Evolutionary conservation across 192 early-diverging fungal species (phyloP), one percentile per base, ranked within the genome.

Genomic region (Umbelopsis isabellina): DNA sequence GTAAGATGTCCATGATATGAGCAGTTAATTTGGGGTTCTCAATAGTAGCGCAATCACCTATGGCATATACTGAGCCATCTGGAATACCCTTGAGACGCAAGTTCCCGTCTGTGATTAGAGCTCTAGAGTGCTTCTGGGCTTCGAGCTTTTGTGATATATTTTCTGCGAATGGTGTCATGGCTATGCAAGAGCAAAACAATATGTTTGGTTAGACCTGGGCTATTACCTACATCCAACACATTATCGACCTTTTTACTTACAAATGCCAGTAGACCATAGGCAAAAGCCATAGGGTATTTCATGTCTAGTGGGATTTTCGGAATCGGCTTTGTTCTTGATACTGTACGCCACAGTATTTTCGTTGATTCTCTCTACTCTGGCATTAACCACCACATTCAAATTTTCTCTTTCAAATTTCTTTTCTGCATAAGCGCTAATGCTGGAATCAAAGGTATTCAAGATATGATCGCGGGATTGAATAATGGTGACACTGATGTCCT

Each of bases 41-140:
- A 44, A 93, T 86, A 10, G 88, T 92, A 9, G 90, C 82, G 73
- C 90, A 91, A 73, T 93, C 91, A 13, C 91, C 91, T 46, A 93
- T 75, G 4, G 91, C 89, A 75, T 88, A 92, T 11, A 90, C 83
- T 4, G 82, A 78, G 46, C 75, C 76, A 68, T 82, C 81, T 0
- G 77, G 74, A 6, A 76, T 79, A 22, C 91, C 91, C 21, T 83
- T 74, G 7, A 93, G 71, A 18, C 83, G 77, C 52, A 93, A 75
- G 33, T 73, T 75, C 3, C 64, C 66, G 72, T 93, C 90, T 0
- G 87, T 87, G 33, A 81, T 75, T 16, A 93, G 73, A 2, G 89
- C 90, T 68, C 86, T 82, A 51, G 69, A 78, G 67, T 92, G 87
- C 15, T 79, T 75, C 65, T 91, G 91, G 1, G 8, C 70, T 15